Evolutionary conservation across 495 filamentous ascomycete genomes (phyloP).

Genomic region (Penicillium canariense): DNA sequence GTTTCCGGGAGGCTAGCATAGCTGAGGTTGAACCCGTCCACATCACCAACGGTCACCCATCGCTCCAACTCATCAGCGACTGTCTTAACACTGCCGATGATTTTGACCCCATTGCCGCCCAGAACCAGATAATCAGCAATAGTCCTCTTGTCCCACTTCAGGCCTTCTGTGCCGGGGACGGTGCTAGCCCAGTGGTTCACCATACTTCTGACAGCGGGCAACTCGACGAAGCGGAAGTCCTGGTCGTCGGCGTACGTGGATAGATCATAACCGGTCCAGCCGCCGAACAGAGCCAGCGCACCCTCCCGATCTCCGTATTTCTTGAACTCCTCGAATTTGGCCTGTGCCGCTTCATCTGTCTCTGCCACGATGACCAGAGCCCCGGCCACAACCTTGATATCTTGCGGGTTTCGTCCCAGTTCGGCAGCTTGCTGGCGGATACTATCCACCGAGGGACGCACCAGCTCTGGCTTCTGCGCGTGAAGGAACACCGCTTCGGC

Average conservation of each 20-base stretch:
- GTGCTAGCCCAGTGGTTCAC: slow-evolving; percentile 43
- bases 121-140: slow-evolving; percentile 60
- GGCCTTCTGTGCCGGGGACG: slow-evolving; percentile 35
- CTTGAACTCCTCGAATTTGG: slow-evolving; percentile 47
- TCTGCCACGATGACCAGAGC: slow-evolving; percentile 50
- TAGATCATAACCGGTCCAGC: slow-evolving; percentile 55
- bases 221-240: slow-evolving; percentile 56
- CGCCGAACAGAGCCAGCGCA: slow-evolving; percentile 53
- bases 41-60: slow-evolving; percentile 58
- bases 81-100: slow-evolving; percentile 53
- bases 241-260: slow-evolving; percentile 50
- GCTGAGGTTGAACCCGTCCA: slow-evolving; percentile 63
- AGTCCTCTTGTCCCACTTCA: slow-evolving; percentile 62
- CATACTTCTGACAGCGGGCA: slow-evolving; percentile 52
- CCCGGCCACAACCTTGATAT: slow-evolving; percentile 53
- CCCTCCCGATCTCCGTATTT: slow-evolving; percentile 51
- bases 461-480: slow-evolving; percentile 46
- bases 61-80: slow-evolving; percentile 62
- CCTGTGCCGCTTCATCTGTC: slow-evolving; percentile 53
- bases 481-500: slow-evolving; percentile 54
- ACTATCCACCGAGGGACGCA: slow-evolving; percentile 44
- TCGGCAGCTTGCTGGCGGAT: slow-evolving; percentile 46
- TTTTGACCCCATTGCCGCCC: slow-evolving; percentile 56
- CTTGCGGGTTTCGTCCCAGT: slow-evolving; percentile 43
- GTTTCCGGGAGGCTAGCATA: slow-evolving; percentile 60